Base-by-base conservation (phyloP, 768 basidiomycete species). In the Lepiota brunneoincarnata region DNA sequence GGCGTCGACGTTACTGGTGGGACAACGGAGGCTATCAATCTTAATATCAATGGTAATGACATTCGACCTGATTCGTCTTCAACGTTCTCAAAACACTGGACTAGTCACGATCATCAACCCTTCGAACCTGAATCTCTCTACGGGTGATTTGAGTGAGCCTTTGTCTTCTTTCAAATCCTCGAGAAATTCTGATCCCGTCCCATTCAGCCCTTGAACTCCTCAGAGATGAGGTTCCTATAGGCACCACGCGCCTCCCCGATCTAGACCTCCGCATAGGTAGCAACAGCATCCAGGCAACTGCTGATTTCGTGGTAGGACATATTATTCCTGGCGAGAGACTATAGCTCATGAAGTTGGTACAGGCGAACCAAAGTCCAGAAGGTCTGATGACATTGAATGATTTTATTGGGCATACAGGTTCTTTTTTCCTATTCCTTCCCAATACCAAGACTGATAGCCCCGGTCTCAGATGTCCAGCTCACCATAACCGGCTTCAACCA, bases 1-100 rank as follows among this genome's bases (percentile, higher is more conserved):
- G 69, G 62, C 12, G 85, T 90, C 15, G 87, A 90, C 63, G 83
- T 90, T 1, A 59, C 78, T 24, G 86, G 87, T 42, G 88, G 87
- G 31, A 81, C 82, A 9, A 62, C 68, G 11, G 76, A 80, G 23
- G 82, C 77, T 15, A 79, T 90, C 55, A 70, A 75, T 15, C 77
- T 90, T 54, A 75, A 66, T 20, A 87, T 89, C 50, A 70, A 75
- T 50, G 83, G 84, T 83, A 47, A 51, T 67, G 61, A 36, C 39
- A 57, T 17, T 46, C 28, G 43, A 51, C 18, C 49, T 23, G 42
- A 39, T 26, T 2, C 31, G 14, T 26, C 24, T 28, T 6, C 35
- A 40, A 35, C 26, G 4, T 39, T 18, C 10, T 20, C 55, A 56
- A 38, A 55, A 34, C 49, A 39, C 37, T 47, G 46, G 18, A 35